Conservation (phyloP, 305 asterid genomes). For the Fraxinus floribunda region DNA sequence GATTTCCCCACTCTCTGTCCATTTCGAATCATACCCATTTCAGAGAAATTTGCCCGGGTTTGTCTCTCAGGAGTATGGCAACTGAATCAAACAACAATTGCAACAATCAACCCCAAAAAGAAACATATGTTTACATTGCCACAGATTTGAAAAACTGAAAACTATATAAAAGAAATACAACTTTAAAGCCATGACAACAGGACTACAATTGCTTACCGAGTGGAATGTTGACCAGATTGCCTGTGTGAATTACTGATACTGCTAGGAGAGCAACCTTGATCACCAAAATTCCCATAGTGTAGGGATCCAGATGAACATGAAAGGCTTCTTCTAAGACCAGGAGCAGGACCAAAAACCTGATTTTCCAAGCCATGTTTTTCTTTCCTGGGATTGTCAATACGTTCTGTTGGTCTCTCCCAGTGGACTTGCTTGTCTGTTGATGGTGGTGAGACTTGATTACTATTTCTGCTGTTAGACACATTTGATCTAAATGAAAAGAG, state of each 20-base stretch:
- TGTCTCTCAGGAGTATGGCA: constrained; percentile 80
- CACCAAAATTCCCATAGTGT: constrained; percentile 45
- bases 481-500: constrained; percentile 77
- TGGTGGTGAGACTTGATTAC: constrained; percentile 52
- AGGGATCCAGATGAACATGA: constrained; percentile 76
- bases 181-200: neutral
- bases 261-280: constrained; percentile 57
- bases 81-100: constrained; percentile 30
- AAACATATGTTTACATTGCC: neutral
- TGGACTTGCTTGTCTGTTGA: constrained; percentile 56
- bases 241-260: constrained; percentile 47
- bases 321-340: constrained; percentile 75
- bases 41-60: constrained; percentile 35
- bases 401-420: constrained; percentile 53
- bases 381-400: constrained; percentile 39
- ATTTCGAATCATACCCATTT: constrained; percentile 35
- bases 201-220: constrained; percentile 46
- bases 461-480: constrained; percentile 37
- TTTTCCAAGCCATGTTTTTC: constrained; percentile 50
- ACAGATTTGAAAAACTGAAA: neutral
- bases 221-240: constrained; percentile 50
- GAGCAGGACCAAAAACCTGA: constrained; percentile 38
- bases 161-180: neutral
- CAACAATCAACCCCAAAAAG: constrained; percentile 9
- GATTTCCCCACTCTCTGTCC: constrained; percentile 42